Evolutionary conservation across 176 grass and related monocot genomes (phyloP).

Genomic region (Aegilops bicornis): DNA sequence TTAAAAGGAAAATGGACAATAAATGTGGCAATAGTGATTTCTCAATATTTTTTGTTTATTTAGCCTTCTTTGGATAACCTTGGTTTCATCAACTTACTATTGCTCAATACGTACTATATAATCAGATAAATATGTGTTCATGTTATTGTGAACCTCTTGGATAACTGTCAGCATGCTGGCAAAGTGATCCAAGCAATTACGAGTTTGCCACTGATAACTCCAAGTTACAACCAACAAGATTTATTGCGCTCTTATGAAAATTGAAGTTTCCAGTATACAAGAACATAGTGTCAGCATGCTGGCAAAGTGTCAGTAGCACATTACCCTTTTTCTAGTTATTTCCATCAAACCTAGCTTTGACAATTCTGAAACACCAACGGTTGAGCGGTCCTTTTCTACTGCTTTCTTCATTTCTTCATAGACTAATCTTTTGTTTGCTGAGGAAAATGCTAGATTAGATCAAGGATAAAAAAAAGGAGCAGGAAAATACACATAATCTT

Average conservation of each 20-base stretch:
- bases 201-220: constrained; percentile 5
- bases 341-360: constrained; percentile 95
- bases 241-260: constrained; percentile 13
- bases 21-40: neutral
- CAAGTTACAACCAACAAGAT: constrained; percentile 17
- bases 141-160: neutral
- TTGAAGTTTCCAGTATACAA: constrained; percentile 1
- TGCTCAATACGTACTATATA: neutral
- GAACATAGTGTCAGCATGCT: neutral
- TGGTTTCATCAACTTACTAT: neutral
- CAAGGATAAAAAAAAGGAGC: constrained; percentile 8
- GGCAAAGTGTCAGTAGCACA: constrained; percentile 10
- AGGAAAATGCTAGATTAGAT: constrained; percentile 35
- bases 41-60: neutral
- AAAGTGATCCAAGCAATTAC: neutral
- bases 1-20: neutral
- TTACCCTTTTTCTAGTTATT: constrained; percentile 97
- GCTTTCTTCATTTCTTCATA: constrained; percentile 92
- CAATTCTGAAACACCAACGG: constrained; percentile 80
- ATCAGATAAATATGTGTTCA: neutral
- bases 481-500: neutral
- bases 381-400: constrained; percentile 84
- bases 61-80: neutral
- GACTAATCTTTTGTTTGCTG: constrained; percentile 82
- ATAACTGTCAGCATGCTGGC: neutral